These are phyloP conservation scores for Cryptosporidium bovis DNA, from an alignment of 169 alveolate species.

Conservation along the genomic window DNA sequence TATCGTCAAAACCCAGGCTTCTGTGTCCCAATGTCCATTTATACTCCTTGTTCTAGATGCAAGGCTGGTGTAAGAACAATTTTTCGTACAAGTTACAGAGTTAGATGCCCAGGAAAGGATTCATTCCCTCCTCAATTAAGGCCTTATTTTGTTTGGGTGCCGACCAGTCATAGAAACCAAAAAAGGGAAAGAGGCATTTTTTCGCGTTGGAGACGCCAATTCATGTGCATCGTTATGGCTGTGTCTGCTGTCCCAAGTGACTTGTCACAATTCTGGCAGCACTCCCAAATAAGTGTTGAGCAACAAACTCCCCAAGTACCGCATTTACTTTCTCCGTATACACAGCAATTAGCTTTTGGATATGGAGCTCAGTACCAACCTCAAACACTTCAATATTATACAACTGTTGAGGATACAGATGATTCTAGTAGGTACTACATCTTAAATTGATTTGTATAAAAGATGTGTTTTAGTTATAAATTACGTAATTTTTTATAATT, in stretches of 20 bases:
- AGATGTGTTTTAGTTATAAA: too few species aligned
- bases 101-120: conserved; percentile 61
- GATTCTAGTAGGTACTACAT: too few species aligned
- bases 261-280: conserved; percentile 32
- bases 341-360: conserved; percentile 8
- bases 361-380: not conserved
- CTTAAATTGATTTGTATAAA: too few species aligned
- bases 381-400: not conserved
- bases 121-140: conserved; percentile 69
- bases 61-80: conserved; percentile 62
- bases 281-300: conserved; percentile 27
- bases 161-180: conserved; percentile 60
- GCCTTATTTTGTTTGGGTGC: conserved; percentile 63
- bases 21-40: conserved; percentile 73
- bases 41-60: conserved; percentile 71
- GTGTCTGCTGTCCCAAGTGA: conserved; percentile 38
- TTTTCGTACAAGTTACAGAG: conserved; percentile 63
- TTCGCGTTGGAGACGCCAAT: conserved; percentile 72
- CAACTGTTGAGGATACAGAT: not conserved
- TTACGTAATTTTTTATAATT: too few species aligned
- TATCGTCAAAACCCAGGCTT: conserved; percentile 74
- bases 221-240: conserved; percentile 74
- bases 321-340: conserved; percentile 43
- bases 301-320: conserved; percentile 16
- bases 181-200: conserved; percentile 24